Base-by-base conservation (phyloP, 129 eudicot species). In the Tagetes erecta region DNA sequence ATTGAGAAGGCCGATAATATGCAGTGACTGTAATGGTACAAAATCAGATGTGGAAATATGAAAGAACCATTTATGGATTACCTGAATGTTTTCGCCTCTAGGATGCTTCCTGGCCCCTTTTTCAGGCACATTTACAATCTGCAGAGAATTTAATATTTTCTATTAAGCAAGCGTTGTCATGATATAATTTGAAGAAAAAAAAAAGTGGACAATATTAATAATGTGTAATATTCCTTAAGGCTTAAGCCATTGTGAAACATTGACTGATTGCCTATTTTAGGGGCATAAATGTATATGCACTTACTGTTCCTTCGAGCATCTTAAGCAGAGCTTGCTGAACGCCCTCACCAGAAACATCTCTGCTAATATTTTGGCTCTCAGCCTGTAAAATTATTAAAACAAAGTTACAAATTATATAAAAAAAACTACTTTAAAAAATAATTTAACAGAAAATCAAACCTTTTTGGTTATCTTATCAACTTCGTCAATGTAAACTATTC, bases 261-360 rank as follows among this genome's bases (percentile, higher is more conserved):
- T 44, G 6, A 51, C 39, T 63, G 44, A 64, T 68, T n/a, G 42
- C 44, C n/a, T 52, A 39, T 13, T 60, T 38, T 14, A 47, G 65
- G 47, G n/a, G 68, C 13, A 60, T 37, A 53, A 68, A 37, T 68
- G 84, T 36, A 62, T 62, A 62, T 35, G 11, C 10, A 62, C 98
- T 87, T 77, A 92, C 98, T 55, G 98, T 92, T 85, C 98, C 98
- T 89, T 92, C 98, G 74, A 92, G 83, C 95, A 92, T 92, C 79
- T 92, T 92, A 55, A 92, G 85, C 57, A 92, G 83, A 11, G 98
- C 98, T 82, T 92, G 98, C 83, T 92, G 98, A 74, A 92, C 96
- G 67, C 98, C 98, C 77, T 92, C 98, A 4, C 98, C 98, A 34
- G 98, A 92, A 73, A 92, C 98, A 84, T 92, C 98, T 83, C 96